Conservation (phyloP, 1,284 basidiomycete species). For the Cryptococcus depauperatus region DNA sequence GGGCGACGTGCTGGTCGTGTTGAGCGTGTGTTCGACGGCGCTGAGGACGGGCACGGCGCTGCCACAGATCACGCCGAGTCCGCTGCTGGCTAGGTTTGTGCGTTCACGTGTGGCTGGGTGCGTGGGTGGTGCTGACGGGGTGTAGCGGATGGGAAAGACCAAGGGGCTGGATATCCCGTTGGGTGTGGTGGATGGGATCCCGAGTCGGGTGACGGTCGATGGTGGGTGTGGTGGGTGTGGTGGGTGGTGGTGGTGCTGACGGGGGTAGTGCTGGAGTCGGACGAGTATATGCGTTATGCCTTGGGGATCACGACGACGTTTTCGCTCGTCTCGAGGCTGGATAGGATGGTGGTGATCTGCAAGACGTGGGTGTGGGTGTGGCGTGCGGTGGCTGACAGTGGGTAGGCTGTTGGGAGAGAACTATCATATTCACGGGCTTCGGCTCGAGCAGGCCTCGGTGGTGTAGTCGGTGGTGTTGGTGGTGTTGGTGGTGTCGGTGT, state of each 20-base stretch:
- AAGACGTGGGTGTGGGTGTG: slow-evolving; percentile 29
- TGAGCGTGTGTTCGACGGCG: slow-evolving; percentile 53
- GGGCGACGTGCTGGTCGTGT: slow-evolving; percentile 70
- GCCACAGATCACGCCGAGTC: slow-evolving; percentile 79
- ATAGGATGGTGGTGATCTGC: slow-evolving; percentile 37
- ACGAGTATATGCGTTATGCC: slow-evolving; percentile 43
- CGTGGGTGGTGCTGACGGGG: background rate
- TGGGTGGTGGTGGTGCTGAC: background rate
- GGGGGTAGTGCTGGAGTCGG: slow-evolving; percentile 34
- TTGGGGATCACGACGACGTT: slow-evolving; percentile 40
- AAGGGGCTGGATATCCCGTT: slow-evolving; percentile 34
- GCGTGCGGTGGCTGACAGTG: background rate
- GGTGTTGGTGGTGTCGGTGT: no score
- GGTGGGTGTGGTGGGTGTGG: slow-evolving; percentile 15
- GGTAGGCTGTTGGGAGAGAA: slow-evolving; percentile 38
- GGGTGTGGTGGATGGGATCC: slow-evolving; percentile 35
- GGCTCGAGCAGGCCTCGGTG: slow-evolving; percentile 9
- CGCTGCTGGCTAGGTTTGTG: slow-evolving; percentile 66
- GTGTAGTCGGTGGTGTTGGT: no score
- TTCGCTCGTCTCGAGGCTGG: slow-evolving; percentile 37
- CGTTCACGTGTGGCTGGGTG: slow-evolving; percentile 6
- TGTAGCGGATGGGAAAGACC: slow-evolving; percentile 28
- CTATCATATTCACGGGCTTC: slow-evolving; percentile 36
- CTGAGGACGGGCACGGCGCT: slow-evolving; percentile 66
- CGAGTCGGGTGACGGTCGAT: slow-evolving; percentile 39